Percentiles rank a stretch among this genome's conserved stretches.
Conservation (phyloP, 352 stramenopile genomes). For the Globisporangium mamillatum region DNA sequence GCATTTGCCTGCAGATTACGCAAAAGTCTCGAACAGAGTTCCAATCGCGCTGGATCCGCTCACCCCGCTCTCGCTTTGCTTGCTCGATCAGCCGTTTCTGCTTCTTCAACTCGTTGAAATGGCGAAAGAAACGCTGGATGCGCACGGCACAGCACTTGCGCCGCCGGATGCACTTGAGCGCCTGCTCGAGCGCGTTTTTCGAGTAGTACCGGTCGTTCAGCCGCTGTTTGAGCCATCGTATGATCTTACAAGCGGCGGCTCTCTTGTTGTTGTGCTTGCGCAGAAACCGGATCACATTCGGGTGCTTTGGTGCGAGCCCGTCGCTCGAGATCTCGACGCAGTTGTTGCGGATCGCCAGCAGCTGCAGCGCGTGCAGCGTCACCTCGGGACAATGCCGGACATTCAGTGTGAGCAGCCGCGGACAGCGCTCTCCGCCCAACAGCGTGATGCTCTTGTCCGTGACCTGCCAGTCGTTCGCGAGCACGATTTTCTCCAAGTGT, state of each 20-base stretch:
- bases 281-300: slow-evolving; percentile 47
- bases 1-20: slow-evolving; percentile 27
- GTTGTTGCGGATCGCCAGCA: slow-evolving; percentile 36
- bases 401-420: slow-evolving; percentile 37
- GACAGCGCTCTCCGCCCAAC: slow-evolving; percentile 22
- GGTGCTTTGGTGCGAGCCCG: slow-evolving; percentile 47
- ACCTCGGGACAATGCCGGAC: slow-evolving; percentile 67
- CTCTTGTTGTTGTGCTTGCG: slow-evolving; percentile 26
- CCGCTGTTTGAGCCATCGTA: slow-evolving; percentile 40
- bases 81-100: slow-evolving; percentile 23
- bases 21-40: slow-evolving; percentile 29
- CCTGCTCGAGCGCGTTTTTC: slow-evolving; percentile 40
- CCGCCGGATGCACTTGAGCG: slow-evolving; percentile 38
- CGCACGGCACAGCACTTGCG: slow-evolving; percentile 37
- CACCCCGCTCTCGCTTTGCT: slow-evolving; percentile 22
- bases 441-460: slow-evolving; percentile 43
- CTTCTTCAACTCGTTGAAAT: slow-evolving; percentile 25
- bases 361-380: slow-evolving; percentile 35
- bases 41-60: slow-evolving; percentile 30
- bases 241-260: slow-evolving; percentile 36
- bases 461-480: slow-evolving; percentile 75
- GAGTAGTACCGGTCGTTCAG: slow-evolving; percentile 29
- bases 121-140: slow-evolving; percentile 57
- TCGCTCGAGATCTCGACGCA: slow-evolving; percentile 34
- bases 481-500: slow-evolving; percentile 44